Percentiles rank a stretch among this genome's conserved stretches.
These are phyloP conservation scores for Vaccinium myrtillus DNA, from an alignment of 148 eudicot genomes.

Conservation along the genomic window DNA sequence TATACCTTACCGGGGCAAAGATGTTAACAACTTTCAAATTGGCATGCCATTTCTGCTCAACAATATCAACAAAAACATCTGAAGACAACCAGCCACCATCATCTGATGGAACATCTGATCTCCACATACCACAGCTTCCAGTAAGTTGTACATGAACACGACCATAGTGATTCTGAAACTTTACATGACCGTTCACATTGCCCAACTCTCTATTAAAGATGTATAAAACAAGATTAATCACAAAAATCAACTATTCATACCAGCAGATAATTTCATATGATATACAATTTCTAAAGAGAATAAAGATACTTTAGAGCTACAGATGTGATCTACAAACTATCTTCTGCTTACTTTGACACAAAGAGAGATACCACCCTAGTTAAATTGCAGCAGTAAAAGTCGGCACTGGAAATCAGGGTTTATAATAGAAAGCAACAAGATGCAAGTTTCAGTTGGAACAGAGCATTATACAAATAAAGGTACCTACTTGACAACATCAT, in stretches of 20 bases:
- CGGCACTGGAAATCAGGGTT: background rate
- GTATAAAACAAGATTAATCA: conserved; percentile 23
- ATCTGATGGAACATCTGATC: conserved; percentile 53
- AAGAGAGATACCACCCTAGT: background rate
- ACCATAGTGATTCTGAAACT: conserved; percentile 86
- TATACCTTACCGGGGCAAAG: conserved; percentile 92
- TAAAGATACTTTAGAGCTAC: background rate
- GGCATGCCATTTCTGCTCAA: conserved; percentile 97
- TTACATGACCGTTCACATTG: conserved; percentile 72
- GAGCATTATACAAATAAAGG: background rate
- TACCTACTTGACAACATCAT: background rate
- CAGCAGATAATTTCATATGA: background rate
- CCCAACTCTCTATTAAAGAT: conserved; percentile 73
- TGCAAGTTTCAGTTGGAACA: background rate
- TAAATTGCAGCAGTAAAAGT: background rate
- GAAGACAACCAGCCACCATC: conserved; percentile 96
- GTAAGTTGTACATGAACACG: conserved; percentile 80
- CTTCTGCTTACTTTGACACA: background rate
- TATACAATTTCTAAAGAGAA: background rate
- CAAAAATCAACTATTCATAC: background rate
- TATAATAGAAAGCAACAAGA: conserved; percentile 9
- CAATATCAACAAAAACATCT: conserved; percentile 88
- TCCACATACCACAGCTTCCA: conserved; percentile 94
- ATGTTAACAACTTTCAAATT: conserved; percentile 74
- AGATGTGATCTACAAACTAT: background rate